Evolutionary conservation across 2,329 filamentous ascomycete species (phyloP).

Genomic region (Paraconiothyrium brasiliense): DNA sequence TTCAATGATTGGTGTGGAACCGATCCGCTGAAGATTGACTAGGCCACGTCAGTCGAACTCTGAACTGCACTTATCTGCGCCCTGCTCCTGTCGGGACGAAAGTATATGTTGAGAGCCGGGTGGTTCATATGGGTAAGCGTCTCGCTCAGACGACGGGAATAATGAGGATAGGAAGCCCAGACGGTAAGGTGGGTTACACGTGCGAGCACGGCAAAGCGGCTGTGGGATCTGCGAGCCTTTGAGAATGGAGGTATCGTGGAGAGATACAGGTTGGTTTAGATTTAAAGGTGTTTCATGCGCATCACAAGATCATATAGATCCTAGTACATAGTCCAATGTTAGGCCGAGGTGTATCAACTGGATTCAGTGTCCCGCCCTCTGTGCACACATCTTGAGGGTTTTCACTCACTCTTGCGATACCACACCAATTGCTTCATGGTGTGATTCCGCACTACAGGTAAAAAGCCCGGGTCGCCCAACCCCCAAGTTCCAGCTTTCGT

Average conservation of each 20-base stretch:
- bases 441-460: too few species aligned
- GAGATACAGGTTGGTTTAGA: not conserved
- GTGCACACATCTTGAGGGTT: too few species aligned
- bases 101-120: conserved; percentile 55
- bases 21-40: conserved; percentile 13
- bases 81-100: conserved; percentile 53
- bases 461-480: too few species aligned
- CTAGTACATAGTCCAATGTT: too few species aligned
- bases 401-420: too few species aligned
- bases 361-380: too few species aligned
- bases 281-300: too few species aligned
- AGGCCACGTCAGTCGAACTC: conserved; percentile 31
- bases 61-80: conserved; percentile 58
- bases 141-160: conserved; percentile 52
- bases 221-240: conserved; percentile 34
- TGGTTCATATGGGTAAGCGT: conserved; percentile 55
- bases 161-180: conserved; percentile 47
- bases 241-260: not conserved
- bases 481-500: too few species aligned
- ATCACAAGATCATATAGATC: too few species aligned
- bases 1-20: conserved; percentile 44
- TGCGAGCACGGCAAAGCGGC: conserved; percentile 52
- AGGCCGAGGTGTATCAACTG: too few species aligned
- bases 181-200: conserved; percentile 51
- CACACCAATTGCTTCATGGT: too few species aligned